These are phyloP conservation scores for Cucurbita ficifolia DNA, from an alignment of 306 rosid species.

Conservation along the genomic window DNA sequence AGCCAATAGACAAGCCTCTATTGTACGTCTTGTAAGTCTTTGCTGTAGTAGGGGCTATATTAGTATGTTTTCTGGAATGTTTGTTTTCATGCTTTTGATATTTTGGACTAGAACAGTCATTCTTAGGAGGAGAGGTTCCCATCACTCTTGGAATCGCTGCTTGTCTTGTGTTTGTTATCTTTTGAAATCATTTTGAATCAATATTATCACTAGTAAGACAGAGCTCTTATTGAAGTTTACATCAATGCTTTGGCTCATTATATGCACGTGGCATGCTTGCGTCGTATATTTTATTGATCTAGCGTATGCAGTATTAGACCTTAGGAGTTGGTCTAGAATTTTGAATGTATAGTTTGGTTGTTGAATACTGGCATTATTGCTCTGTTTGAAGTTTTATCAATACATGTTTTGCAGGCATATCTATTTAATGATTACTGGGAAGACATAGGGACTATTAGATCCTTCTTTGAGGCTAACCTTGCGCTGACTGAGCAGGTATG, in stretches of 20 bases:
- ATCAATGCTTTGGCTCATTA: background rate
- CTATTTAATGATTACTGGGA: slow-evolving; percentile 94
- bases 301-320: background rate
- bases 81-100: background rate
- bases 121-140: background rate
- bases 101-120: background rate
- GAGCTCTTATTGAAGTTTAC: background rate
- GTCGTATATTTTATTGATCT: background rate
- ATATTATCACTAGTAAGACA: background rate
- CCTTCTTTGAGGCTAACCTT: slow-evolving; percentile 90
- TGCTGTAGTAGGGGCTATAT: background rate
- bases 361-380: background rate
- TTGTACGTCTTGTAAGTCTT: too few relatives aligned
- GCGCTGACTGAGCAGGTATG: slow-evolving; percentile 81
- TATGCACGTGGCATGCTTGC: background rate
- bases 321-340: background rate
- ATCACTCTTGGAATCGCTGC: background rate
- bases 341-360: background rate
- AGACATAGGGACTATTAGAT: slow-evolving; percentile 91
- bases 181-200: background rate
- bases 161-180: background rate
- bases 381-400: background rate
- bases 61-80: background rate
- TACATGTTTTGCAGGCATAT: slow-evolving; percentile 53
- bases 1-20: too few relatives aligned